A percentile compares a stretch with the other conserved stretches of the same genome.
Evolutionary conservation across 148 eudicot genomes (phyloP).

Genomic region (Simmondsia chinensis): DNA sequence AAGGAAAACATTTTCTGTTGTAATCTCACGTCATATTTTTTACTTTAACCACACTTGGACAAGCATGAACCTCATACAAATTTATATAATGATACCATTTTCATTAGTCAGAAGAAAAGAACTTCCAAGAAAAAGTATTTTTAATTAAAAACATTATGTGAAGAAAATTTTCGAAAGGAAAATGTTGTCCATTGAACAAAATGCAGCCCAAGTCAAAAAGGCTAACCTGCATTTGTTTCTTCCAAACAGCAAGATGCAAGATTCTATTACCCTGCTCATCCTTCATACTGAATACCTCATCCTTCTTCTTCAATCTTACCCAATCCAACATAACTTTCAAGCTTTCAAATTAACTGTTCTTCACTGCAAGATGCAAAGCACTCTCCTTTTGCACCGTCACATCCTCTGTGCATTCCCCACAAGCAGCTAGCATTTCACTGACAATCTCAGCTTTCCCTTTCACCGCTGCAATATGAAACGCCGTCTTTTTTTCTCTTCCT

Average conservation of each 20-base stretch:
- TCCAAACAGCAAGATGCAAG: slow-evolving; percentile 43
- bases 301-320: slow-evolving; percentile 18
- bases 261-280: slow-evolving; percentile 35
- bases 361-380: slow-evolving; percentile 50
- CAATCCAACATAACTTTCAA: slow-evolving; percentile 28
- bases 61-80: no score
- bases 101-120: no score
- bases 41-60: no score
- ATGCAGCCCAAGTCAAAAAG: background rate
- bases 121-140: no score
- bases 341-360: slow-evolving; percentile 26
- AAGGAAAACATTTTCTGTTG: no score
- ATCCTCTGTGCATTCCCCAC: slow-evolving; percentile 24
- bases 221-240: slow-evolving; percentile 48
- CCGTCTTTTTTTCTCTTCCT: slow-evolving; percentile 38
- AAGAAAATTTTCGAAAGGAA: no score
- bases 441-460: slow-evolving; percentile 32
- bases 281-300: slow-evolving; percentile 23
- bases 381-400: slow-evolving; percentile 45
- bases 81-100: no score
- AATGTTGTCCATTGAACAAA: no score
- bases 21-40: no score
- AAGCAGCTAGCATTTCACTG: slow-evolving; percentile 20
- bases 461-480: slow-evolving; percentile 41
- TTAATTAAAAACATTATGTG: no score